phyloP scores from a whole-genome alignment of 345 rosid genomes.

The Limnanthes douglasii region DNA sequence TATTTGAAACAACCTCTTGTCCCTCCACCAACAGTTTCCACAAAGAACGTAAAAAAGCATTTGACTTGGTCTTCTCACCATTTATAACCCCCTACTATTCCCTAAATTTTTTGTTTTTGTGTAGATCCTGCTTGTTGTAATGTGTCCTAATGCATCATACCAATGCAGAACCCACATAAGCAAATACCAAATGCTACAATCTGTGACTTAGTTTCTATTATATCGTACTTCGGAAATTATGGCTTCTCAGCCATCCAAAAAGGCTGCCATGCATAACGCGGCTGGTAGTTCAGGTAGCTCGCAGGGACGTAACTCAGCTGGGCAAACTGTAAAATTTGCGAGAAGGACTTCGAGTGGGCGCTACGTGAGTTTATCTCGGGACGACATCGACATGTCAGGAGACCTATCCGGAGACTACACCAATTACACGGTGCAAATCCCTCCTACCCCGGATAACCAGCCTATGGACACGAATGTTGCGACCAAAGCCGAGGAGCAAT shows the following conservation, averaged over 20 bases:
- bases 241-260: slow-evolving; percentile 50
- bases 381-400: slow-evolving; percentile 73
- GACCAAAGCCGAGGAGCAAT: slow-evolving; percentile 76
- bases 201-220: no score
- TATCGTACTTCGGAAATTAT: no score
- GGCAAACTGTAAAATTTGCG: slow-evolving; percentile 83
- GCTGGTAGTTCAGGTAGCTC: slow-evolving; percentile 25
- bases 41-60: no score
- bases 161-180: no score
- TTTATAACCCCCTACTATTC: no score
- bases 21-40: no score
- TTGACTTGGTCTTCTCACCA: no score
- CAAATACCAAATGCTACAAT: no score
- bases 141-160: no score
- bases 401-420: slow-evolving; percentile 68
- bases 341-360: slow-evolving; percentile 89
- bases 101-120: no score
- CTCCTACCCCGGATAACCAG: slow-evolving; percentile 87
- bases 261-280: slow-evolving; percentile 28
- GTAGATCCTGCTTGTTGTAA: no score
- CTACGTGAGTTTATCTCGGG: slow-evolving; percentile 75
- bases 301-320: slow-evolving; percentile 11
- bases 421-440: slow-evolving; percentile 91
- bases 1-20: no score
- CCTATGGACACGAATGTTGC: slow-evolving; percentile 46